Percentiles rank a stretch among this genome's conserved stretches.
phyloP scores from a whole-genome alignment of 1,139 yeast species.

The Suhomyces panamericanus region DNA sequence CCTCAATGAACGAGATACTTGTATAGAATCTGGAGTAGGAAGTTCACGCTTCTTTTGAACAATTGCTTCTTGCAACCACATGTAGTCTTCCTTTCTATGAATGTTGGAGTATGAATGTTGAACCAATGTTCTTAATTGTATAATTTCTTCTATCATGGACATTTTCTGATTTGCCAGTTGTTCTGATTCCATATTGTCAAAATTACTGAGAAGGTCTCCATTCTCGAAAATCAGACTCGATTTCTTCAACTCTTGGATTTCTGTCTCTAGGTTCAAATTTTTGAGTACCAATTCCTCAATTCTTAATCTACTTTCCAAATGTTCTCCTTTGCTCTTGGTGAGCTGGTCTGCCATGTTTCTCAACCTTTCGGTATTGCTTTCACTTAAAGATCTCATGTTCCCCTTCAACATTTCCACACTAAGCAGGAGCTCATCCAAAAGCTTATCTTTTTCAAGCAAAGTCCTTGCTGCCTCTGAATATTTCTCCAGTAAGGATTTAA shows the following conservation, averaged over 20 bases:
- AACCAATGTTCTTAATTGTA: constrained; percentile 31
- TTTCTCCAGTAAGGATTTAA: constrained; percentile 1
- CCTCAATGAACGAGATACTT: background rate
- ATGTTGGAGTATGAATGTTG: constrained; percentile 4
- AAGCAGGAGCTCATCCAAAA: constrained; percentile 38
- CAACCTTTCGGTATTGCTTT: constrained; percentile 30
- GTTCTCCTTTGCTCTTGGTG: constrained; percentile 21
- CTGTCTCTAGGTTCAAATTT: constrained; percentile 21
- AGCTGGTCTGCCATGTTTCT: constrained; percentile 26
- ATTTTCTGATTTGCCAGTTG: constrained; percentile 32
- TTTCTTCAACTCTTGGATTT: constrained; percentile 20
- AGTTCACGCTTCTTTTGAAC: background rate
- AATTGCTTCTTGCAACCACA: constrained; percentile 24
- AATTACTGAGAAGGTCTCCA: constrained; percentile 21
- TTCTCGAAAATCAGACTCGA: constrained; percentile 19
- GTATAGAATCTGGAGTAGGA: background rate
- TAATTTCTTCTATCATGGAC: constrained; percentile 39
- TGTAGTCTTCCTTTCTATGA: constrained; percentile 11
- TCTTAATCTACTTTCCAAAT: constrained; percentile 19
- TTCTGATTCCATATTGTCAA: constrained; percentile 32
- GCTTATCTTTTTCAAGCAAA: constrained; percentile 31
- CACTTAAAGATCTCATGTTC: constrained; percentile 38
- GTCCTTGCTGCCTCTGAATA: constrained; percentile 7
- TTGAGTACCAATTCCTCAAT: constrained; percentile 17
- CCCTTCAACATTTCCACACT: constrained; percentile 44